phyloP scores from a whole-genome alignment of 257 asterid genomes.

The Ehretia macrophylla region DNA sequence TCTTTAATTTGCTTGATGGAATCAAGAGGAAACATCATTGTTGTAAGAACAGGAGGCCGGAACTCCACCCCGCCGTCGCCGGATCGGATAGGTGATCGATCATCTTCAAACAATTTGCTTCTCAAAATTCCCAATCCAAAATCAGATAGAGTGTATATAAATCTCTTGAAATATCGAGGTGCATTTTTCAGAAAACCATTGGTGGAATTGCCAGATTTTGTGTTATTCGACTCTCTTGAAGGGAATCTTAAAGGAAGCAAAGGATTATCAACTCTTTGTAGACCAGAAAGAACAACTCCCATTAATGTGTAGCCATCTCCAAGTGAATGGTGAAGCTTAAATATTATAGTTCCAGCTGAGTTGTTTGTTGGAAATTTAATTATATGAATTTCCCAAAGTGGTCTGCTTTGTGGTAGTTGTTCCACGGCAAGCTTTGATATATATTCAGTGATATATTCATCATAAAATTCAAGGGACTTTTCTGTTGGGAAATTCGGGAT shows the following conservation, averaged over 20 bases:
- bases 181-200: constrained; percentile 3
- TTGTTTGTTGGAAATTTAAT: constrained; percentile 20
- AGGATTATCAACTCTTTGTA: constrained; percentile 29
- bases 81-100: constrained; percentile 50
- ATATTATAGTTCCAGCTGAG: constrained; percentile 20
- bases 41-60: constrained; percentile 35
- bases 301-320: constrained; percentile 32
- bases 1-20: constrained; percentile 51
- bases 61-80: constrained; percentile 62
- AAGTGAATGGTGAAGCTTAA: constrained; percentile 32
- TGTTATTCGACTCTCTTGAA: constrained; percentile 4
- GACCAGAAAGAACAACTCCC: constrained; percentile 30
- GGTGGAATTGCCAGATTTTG: not conserved
- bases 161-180: constrained; percentile 8
- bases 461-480: constrained; percentile 15
- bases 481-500: constrained; percentile 10
- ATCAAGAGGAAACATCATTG: constrained; percentile 42
- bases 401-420: constrained; percentile 12
- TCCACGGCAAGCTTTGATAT: constrained; percentile 15
- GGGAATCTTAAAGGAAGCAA: constrained; percentile 26
- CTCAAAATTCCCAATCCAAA: constrained; percentile 63
- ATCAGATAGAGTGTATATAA: constrained; percentile 34
- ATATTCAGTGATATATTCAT: constrained; percentile 13
- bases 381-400: constrained; percentile 29
- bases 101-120: constrained; percentile 46